These are phyloP conservation scores for Microcyclosporella mali DNA, from an alignment of 2,329 filamentous ascomycete genomes.

Conservation along the genomic window DNA sequence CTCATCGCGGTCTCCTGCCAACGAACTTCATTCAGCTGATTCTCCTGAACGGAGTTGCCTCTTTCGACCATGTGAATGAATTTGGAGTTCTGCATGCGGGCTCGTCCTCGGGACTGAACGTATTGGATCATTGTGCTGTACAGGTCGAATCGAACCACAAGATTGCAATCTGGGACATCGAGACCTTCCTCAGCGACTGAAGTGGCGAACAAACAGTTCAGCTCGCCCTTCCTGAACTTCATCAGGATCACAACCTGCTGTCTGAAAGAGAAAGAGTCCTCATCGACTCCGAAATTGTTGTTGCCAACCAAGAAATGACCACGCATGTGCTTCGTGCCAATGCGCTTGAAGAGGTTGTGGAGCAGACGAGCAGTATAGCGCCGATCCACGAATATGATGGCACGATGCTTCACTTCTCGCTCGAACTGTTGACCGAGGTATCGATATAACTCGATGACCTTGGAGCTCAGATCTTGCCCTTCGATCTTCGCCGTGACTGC, in stretches of 20 bases:
- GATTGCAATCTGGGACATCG: constrained; percentile 60
- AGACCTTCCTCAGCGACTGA: constrained; percentile 61
- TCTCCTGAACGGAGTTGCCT: constrained; percentile 57
- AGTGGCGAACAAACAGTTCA: constrained; percentile 59
- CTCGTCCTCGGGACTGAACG: constrained; percentile 84
- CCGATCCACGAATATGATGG: constrained; percentile 82
- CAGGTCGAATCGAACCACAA: constrained; percentile 74
- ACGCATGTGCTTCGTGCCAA: constrained; percentile 54
- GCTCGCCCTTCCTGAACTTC: constrained; percentile 53
- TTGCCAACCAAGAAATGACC: constrained; percentile 61
- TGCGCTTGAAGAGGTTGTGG: constrained; percentile 55
- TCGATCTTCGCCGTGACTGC: constrained; percentile 3
- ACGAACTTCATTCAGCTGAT: constrained; percentile 54
- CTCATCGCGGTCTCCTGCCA: constrained; percentile 58
- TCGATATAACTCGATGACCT: constrained; percentile 58
- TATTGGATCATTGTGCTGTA: constrained; percentile 90
- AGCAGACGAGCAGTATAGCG: constrained; percentile 72
- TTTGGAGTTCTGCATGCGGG: constrained; percentile 67
- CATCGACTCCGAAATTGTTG: constrained; percentile 34
- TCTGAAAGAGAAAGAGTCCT: constrained; percentile 61
- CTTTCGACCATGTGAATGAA: constrained; percentile 80
- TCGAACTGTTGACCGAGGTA: constrained; percentile 61
- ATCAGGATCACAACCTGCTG: constrained; percentile 69
- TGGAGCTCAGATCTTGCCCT: constrained; percentile 56
- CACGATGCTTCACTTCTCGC: constrained; percentile 53